Percentiles rank a stretch among this genome's conserved stretches.
Evolutionary conservation across 2,329 filamentous ascomycete genomes (phyloP).

Genomic region (Epichloe festucae): DNA sequence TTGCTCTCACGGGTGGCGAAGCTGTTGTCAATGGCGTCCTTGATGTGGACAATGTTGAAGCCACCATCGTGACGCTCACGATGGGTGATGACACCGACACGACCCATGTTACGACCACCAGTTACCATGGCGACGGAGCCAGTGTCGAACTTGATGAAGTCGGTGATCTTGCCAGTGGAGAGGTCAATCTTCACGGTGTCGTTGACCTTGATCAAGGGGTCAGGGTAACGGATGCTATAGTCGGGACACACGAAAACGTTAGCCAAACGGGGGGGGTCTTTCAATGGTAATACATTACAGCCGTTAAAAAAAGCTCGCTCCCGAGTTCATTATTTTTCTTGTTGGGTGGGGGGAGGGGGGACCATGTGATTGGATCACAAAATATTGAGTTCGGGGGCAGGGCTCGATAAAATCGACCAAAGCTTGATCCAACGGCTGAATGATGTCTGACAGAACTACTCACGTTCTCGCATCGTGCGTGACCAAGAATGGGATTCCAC

Average conservation of each 20-base stretch:
- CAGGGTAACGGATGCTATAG: slow-evolving; percentile 93
- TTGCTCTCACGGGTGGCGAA: slow-evolving; percentile 99
- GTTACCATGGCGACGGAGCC: slow-evolving; percentile 97
- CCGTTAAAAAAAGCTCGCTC: slow-evolving; percentile 26
- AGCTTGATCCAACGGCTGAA: slow-evolving; percentile 99
- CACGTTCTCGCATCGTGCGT: slow-evolving; percentile 99
- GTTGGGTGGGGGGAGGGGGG: no score
- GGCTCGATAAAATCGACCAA: slow-evolving; percentile 50
- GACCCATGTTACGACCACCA: slow-evolving; percentile 99
- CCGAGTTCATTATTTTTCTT: neutral
- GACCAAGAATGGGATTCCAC: slow-evolving; percentile 99
- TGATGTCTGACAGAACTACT: slow-evolving; percentile 85
- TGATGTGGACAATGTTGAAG: slow-evolving; percentile 99
- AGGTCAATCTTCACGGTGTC: slow-evolving; percentile 99
- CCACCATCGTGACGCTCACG: slow-evolving; percentile 99
- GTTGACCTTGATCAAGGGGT: slow-evolving; percentile 98
- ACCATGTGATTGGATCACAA: neutral
- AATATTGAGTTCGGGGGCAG: slow-evolving; percentile 10
- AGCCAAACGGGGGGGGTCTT: slow-evolving; percentile 16
- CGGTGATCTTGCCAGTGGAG: slow-evolving; percentile 89
- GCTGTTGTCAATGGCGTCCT: slow-evolving; percentile 99
- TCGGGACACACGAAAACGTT: slow-evolving; percentile 16
- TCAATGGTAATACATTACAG: slow-evolving; percentile 43
- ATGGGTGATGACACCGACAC: slow-evolving; percentile 99
- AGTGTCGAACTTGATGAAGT: slow-evolving; percentile 98